phyloP scores from a whole-genome alignment of 1,139 yeast species.

The Nakaseomyces bracarensis region DNA sequence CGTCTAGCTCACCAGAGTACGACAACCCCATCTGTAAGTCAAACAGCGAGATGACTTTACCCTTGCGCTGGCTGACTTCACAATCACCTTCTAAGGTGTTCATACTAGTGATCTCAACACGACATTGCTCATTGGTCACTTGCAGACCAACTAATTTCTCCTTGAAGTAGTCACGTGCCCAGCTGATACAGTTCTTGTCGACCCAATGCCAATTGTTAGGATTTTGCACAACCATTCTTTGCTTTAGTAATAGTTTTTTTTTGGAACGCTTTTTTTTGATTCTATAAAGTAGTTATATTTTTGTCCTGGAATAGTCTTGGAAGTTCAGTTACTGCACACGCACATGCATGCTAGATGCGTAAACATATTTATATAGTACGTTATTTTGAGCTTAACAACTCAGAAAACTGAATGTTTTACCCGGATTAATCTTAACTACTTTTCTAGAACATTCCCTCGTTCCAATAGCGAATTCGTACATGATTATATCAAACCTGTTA shows the following conservation, averaged over 20 bases:
- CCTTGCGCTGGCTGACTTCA: conserved; percentile 93
- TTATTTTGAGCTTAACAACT: no score
- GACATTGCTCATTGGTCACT: conserved; percentile 33
- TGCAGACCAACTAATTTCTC: conserved; percentile 47
- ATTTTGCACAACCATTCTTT: conserved; percentile 59
- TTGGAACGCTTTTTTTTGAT: no score
- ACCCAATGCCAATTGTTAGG: conserved; percentile 97
- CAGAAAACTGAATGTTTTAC: no score
- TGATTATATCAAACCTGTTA: no score
- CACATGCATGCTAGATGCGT: no score
- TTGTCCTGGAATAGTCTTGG: no score
- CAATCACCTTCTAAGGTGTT: conserved; percentile 88
- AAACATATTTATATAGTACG: no score
- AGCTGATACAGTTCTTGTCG: conserved; percentile 87
- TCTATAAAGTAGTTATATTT: no score
- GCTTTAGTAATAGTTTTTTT: no score
- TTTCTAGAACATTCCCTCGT: conserved; percentile 4
- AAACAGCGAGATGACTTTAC: conserved; percentile 86
- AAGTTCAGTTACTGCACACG: no score
- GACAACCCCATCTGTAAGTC: conserved; percentile 63
- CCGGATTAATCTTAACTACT: background rate
- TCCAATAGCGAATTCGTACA: no score
- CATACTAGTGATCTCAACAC: conserved; percentile 43
- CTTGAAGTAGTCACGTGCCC: conserved; percentile 75
- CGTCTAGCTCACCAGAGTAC: conserved; percentile 43